These are phyloP conservation scores for Globisporangium iwayamae DNA, from an alignment of 352 stramenopile species.

Conservation along the genomic window DNA sequence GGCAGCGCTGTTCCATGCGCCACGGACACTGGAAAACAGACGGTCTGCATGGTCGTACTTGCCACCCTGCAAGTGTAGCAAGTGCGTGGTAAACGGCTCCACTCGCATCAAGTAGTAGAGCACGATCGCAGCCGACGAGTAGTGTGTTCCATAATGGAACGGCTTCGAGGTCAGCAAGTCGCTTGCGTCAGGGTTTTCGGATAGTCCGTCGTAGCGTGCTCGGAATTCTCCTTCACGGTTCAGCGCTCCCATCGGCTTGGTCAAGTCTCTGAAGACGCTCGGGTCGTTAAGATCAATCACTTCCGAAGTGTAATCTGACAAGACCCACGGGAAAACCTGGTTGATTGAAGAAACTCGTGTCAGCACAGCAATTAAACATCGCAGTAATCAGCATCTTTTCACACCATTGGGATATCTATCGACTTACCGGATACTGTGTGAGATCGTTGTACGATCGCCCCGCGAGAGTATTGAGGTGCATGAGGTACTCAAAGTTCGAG, in stretches of 20 bases:
- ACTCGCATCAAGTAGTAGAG: constrained; percentile 97
- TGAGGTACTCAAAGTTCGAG: constrained; percentile 95
- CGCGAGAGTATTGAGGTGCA: constrained; percentile 95
- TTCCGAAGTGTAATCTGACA: constrained; percentile 93
- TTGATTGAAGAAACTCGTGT: neutral
- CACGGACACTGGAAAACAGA: constrained; percentile 92
- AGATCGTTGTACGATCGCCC: constrained; percentile 97
- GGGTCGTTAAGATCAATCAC: constrained; percentile 93
- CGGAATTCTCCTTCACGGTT: constrained; percentile 87
- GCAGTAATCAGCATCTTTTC: neutral
- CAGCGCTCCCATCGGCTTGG: constrained; percentile 96
- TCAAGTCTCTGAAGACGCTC: constrained; percentile 92
- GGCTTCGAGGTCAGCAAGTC: constrained; percentile 50
- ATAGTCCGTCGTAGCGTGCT: constrained; percentile 56
- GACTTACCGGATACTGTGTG: constrained; percentile 93
- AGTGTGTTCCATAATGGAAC: constrained; percentile 96
- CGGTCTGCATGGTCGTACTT: constrained; percentile 98
- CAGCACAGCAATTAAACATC: neutral
- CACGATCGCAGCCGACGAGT: constrained; percentile 92
- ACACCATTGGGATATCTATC: neutral
- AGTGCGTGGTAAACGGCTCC: constrained; percentile 94
- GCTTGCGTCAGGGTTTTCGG: constrained; percentile 33
- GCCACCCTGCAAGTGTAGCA: constrained; percentile 93
- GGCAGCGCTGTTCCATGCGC: constrained; percentile 88
- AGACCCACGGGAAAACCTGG: constrained; percentile 95